phyloP scores from a whole-genome alignment of 2,329 filamentous ascomycete species.

The Elsinoe ampelina region DNA sequence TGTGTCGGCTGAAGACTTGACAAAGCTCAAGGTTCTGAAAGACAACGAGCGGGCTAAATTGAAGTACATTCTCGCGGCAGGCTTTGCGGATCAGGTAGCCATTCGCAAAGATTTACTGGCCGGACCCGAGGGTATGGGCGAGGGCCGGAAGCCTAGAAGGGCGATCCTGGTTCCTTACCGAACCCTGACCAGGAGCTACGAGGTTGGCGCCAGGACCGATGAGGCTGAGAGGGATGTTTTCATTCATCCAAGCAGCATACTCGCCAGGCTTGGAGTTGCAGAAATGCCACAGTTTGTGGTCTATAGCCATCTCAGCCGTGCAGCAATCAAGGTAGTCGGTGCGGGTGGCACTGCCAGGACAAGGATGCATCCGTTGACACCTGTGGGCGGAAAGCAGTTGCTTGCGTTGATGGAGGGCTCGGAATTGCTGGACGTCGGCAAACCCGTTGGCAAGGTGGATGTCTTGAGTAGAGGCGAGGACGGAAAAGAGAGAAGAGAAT shows the following conservation, averaged over 20 bases:
- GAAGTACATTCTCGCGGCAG: slow-evolving; percentile 84
- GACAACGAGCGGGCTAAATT: slow-evolving; percentile 63
- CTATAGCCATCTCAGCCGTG: slow-evolving; percentile 75
- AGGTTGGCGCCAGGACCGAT: slow-evolving; percentile 26
- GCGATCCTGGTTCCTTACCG: slow-evolving; percentile 89
- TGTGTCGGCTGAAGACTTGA: neutral
- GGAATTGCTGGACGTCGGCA: slow-evolving; percentile 72
- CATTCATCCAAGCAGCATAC: slow-evolving; percentile 74
- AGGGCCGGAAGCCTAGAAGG: slow-evolving; percentile 61
- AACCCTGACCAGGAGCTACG: slow-evolving; percentile 63
- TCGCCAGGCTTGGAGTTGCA: slow-evolving; percentile 57
- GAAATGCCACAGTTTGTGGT: slow-evolving; percentile 82
- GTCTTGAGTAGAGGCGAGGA: slow-evolving; percentile 40
- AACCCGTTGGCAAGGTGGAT: slow-evolving; percentile 76
- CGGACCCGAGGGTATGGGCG: slow-evolving; percentile 42
- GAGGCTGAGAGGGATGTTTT: slow-evolving; percentile 58
- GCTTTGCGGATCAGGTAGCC: slow-evolving; percentile 89
- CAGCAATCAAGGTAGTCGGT: slow-evolving; percentile 36
- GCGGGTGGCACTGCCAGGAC: slow-evolving; percentile 51
- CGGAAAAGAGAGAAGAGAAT: slow-evolving; percentile 53
- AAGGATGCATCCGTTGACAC: slow-evolving; percentile 78
- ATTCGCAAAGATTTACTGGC: slow-evolving; percentile 75
- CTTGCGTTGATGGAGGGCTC: slow-evolving; percentile 74
- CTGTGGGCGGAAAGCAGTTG: slow-evolving; percentile 66
- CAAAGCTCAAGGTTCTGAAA: slow-evolving; percentile 47